Conservation (phyloP, 768 basidiomycete species). For the Cantharellus anzutake region DNA sequence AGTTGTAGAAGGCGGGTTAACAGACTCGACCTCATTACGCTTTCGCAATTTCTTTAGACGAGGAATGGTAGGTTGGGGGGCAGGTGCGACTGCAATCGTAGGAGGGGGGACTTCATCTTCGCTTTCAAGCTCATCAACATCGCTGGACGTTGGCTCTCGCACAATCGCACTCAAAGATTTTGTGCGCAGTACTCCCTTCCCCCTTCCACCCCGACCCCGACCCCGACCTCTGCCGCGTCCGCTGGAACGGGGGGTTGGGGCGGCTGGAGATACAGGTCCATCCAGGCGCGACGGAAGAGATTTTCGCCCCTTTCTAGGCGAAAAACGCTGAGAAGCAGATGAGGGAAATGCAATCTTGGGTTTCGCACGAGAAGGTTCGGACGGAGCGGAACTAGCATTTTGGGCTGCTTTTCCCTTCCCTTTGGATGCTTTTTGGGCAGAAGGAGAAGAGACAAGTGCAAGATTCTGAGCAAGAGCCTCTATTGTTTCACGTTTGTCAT, state of each 20-base stretch:
- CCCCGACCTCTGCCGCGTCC: not conserved
- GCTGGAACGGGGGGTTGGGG: not conserved
- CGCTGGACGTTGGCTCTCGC: too few relatives aligned
- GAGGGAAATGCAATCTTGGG: too few relatives aligned
- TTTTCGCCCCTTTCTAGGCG: not conserved
- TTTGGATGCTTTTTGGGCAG: too few relatives aligned
- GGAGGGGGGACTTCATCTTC: too few relatives aligned
- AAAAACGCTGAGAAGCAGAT: too few relatives aligned
- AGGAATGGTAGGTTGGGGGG: not conserved
- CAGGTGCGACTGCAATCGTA: not conserved
- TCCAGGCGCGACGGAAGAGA: not conserved
- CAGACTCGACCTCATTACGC: not conserved
- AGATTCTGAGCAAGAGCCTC: not conserved
- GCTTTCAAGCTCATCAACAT: too few relatives aligned
- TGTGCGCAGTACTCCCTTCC: too few relatives aligned
- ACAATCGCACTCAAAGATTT: too few relatives aligned
- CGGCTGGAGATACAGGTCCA: too few relatives aligned
- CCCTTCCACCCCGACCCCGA: not conserved
- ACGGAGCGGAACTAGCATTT: not conserved
- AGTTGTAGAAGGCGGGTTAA: conserved; percentile 15
- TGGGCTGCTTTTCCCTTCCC: not conserved
- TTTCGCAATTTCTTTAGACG: not conserved
- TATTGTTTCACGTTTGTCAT: conserved; percentile 23
- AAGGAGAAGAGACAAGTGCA: too few relatives aligned
- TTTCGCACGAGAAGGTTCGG: not conserved